Conservation (phyloP, 108 stramenopile species). For the Aurantiochytrium sp. region DNA sequence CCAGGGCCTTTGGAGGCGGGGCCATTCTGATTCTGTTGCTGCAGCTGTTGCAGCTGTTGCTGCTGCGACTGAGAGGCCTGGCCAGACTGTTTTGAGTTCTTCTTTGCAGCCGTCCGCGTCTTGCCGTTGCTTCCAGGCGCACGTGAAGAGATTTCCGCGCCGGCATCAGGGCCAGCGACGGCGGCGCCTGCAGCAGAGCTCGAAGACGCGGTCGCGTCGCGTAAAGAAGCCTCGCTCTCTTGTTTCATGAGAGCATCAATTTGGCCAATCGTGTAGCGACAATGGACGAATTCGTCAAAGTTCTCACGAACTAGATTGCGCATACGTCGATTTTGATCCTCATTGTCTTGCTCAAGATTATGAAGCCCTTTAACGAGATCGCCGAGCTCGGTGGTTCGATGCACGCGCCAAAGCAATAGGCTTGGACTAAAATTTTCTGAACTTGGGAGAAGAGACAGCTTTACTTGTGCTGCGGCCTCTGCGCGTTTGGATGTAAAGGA, state of each 20-base stretch:
- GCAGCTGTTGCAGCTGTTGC: too few species aligned
- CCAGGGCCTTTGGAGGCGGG: background rate
- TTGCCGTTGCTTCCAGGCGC: too few species aligned
- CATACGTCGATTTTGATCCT: background rate
- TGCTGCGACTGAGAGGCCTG: too few species aligned
- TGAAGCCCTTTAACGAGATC: background rate
- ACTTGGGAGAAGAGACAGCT: background rate
- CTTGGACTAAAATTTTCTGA: background rate
- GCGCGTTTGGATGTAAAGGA: background rate
- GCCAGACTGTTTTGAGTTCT: background rate
- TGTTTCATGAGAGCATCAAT: background rate
- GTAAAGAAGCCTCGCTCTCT: background rate
- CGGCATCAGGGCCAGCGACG: too few species aligned
- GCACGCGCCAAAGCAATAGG: background rate
- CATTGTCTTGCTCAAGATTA: background rate
- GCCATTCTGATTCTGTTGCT: background rate
- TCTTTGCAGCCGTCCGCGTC: too few species aligned
- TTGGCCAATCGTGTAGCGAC: background rate
- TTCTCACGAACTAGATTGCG: background rate
- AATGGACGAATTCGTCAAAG: constrained; percentile 9
- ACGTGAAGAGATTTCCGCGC: too few species aligned
- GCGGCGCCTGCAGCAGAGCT: too few species aligned
- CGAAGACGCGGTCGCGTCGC: too few species aligned
- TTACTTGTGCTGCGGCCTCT: background rate
- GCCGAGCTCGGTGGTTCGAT: background rate